phyloP scores from a whole-genome alignment of 148 eudicot genomes.

The Rhododendron kiyosumense region DNA sequence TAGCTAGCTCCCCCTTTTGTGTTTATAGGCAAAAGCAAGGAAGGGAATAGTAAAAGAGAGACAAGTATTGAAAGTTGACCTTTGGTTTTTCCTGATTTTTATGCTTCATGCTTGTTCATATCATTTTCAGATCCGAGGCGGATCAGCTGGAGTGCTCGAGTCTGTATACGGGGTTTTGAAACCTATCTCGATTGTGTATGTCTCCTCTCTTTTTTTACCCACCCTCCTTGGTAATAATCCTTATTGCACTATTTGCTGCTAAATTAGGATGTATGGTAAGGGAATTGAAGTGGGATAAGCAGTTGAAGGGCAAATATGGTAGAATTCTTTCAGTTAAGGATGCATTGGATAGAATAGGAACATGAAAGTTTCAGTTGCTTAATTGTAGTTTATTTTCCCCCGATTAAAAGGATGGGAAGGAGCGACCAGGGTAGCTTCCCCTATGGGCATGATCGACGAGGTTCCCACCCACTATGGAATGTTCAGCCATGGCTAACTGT shows the following conservation, averaged over 20 bases:
- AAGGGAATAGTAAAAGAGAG: neutral
- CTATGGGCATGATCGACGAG: neutral
- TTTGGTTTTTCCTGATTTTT: neutral
- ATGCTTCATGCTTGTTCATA: too few species aligned
- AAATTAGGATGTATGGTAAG: neutral
- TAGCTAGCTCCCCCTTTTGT: neutral
- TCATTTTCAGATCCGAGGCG: slow-evolving; percentile 13
- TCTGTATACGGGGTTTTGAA: slow-evolving; percentile 21
- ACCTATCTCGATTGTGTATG: slow-evolving; percentile 21
- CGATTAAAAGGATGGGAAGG: neutral
- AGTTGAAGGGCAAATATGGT: neutral
- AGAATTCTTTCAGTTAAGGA: neutral
- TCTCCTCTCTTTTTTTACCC: slow-evolving; percentile 1
- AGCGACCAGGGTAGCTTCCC: neutral
- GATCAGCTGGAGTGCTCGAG: slow-evolving; percentile 24
- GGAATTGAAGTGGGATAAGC: neutral
- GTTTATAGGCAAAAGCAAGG: neutral
- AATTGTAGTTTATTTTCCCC: neutral
- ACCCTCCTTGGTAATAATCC: neutral
- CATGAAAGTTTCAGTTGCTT: neutral
- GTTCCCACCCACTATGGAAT: neutral
- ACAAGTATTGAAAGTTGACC: neutral
- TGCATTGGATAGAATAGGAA: neutral
- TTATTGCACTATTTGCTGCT: neutral
- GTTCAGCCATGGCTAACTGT: neutral